Conservation (phyloP, 2,329 filamentous ascomycete genomes). For the Pezizomycotina sp. region DNA sequence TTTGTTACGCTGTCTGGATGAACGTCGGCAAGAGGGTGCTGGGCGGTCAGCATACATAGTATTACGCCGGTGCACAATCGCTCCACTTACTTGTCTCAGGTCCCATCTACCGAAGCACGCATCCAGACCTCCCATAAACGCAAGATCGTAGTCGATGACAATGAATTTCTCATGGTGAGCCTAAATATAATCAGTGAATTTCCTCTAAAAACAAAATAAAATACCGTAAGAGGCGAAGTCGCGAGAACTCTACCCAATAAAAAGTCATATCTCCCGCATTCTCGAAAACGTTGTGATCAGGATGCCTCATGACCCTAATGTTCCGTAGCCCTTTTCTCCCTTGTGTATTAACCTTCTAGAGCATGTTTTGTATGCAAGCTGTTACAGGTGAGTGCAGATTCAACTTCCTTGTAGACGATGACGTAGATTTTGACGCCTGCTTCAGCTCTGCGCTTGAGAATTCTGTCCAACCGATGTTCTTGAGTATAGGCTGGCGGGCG, state of each 20-base stretch:
- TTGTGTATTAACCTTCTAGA: conserved; percentile 59
- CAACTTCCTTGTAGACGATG: conserved; percentile 76
- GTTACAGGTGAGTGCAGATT: conserved; percentile 74
- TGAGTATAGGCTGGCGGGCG: conserved; percentile 68
- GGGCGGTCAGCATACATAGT: too few relatives aligned
- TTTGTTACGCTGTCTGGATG: conserved; percentile 68
- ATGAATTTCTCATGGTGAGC: conserved; percentile 97
- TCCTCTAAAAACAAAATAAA: neutral
- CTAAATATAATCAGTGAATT: conserved; percentile 27
- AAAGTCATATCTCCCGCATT: conserved; percentile 93
- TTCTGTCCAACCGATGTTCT: conserved; percentile 70
- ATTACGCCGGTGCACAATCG: too few relatives aligned
- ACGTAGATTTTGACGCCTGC: conserved; percentile 88
- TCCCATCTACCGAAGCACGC: conserved; percentile 96
- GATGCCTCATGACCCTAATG: conserved; percentile 76
- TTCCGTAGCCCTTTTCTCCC: conserved; percentile 73
- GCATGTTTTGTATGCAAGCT: conserved; percentile 84
- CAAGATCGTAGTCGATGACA: conserved; percentile 76
- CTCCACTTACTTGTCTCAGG: too few relatives aligned
- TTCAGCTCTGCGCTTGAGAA: conserved; percentile 77
- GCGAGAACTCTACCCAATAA: conserved; percentile 48
- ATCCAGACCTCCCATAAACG: conserved; percentile 88
- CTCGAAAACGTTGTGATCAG: conserved; percentile 86
- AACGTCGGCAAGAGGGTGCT: conserved; percentile 68
- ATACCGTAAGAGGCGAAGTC: neutral